Evolutionary conservation across 1,284 basidiomycete genomes (phyloP), one percentile per base, ranked within the genome.

Genomic region (Apiotrichum gamsii): DNA sequence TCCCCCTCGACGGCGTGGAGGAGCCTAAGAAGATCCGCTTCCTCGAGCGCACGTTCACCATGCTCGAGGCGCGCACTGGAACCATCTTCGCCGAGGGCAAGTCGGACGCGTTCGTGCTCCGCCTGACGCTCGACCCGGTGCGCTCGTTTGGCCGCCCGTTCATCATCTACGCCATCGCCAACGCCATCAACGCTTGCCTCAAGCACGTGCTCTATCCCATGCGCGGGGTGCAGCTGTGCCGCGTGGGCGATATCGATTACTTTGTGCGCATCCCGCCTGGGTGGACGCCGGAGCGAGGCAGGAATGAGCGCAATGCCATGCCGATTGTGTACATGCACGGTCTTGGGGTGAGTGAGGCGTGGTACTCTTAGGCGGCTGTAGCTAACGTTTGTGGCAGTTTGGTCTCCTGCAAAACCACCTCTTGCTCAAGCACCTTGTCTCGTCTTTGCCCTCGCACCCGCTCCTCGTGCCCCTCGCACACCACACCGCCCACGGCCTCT

Each of bases 261-360:
- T 75, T 90, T 25, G 68, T 90, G 24, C 80, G 84, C 43, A 74
- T 84, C 32, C 88, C 89, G 3, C 57, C 70, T 11, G 69, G 74
- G 9, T 90, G 87, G 84, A 75, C 81, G 45, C 69, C 79, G 4
- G 64, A 70, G 19, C 60, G 58, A 35, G 65, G 63, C 11, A 43
- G 45, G 28, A 59, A 36, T 5, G 58, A 61, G 13, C 51, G 49
- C 35, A 72, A 67, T 54, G 77, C 77, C 32, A 78, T 81, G 43
- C 90, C 90, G 0, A 73, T 93, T 32, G 77, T 94, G 10, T 88
- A 91, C 64, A 68, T 90, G 36, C 90, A 94, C 61, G 90, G 90
- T 2, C 78, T 95, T 1, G 90, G 90, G 11, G n/a, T n/a, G n/a
- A n/a, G n/a, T 77, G 91, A 34, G 89, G 89, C 2, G 64, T 88